Evolutionary conservation across 139 green algal genomes (phyloP).

Genomic region (Mesostigma viride): DNA sequence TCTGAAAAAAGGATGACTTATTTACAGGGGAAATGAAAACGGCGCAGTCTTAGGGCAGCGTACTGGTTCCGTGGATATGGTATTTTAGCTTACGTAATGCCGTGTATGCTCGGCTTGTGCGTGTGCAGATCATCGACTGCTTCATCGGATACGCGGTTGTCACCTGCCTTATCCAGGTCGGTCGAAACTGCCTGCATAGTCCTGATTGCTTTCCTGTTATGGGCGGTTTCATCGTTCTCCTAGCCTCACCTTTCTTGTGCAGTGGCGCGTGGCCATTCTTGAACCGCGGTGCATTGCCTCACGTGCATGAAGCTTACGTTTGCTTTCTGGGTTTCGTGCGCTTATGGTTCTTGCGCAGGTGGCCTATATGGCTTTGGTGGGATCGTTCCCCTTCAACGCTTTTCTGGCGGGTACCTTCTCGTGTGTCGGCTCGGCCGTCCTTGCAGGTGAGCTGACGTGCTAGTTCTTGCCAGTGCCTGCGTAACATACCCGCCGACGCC

Average conservation of each 20-base stretch:
- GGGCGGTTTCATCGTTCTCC: not conserved
- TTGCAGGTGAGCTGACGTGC: conserved; percentile 22
- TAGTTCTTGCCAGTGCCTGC: not conserved
- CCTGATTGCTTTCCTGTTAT: not conserved
- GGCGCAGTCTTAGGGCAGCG: not conserved
- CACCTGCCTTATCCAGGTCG: conserved; percentile 19
- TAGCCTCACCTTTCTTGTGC: not conserved
- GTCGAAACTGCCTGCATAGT: not conserved
- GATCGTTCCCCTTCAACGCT: conserved; percentile 35
- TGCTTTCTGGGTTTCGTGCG: not conserved
- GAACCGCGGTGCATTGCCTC: not conserved
- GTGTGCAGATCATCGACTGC: conserved; percentile 11
- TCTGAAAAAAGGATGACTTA: conserved; percentile 3
- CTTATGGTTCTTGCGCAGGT: conserved; percentile 19
- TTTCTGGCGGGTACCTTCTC: conserved; percentile 30
- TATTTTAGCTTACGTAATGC: not conserved
- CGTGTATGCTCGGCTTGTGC: not conserved
- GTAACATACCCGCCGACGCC: not conserved
- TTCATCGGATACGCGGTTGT: conserved; percentile 14
- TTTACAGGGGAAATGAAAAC: not conserved
- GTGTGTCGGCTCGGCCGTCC: conserved; percentile 25
- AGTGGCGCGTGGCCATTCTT: not conserved
- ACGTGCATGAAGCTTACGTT: not conserved
- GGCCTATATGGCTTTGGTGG: conserved; percentile 30
- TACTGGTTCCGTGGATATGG: not conserved